phyloP scores from a whole-genome alignment of 768 basidiomycete species.

The Macrolepiota fuliginosa region DNA sequence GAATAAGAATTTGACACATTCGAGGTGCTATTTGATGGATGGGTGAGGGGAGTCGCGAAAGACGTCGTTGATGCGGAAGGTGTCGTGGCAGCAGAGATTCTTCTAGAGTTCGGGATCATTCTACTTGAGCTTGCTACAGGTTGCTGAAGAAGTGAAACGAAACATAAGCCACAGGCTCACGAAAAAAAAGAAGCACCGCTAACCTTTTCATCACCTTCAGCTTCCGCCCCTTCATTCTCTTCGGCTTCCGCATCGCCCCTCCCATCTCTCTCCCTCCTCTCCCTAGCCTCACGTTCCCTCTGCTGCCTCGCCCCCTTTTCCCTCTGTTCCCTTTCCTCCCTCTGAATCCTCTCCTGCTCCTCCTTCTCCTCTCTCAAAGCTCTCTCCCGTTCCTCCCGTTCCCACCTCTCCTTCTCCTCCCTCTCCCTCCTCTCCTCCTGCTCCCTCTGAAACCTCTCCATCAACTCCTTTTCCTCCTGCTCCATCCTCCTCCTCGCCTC shows the following conservation, averaged over 20 bases:
- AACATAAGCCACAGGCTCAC: background rate
- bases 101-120: background rate
- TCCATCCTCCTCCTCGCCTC: slow-evolving; percentile 1
- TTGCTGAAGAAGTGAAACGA: background rate
- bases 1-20: background rate
- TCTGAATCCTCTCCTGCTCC: background rate
- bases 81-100: background rate
- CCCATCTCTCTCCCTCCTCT: background rate
- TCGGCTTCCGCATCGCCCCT: background rate
- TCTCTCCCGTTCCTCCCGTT: slow-evolving; percentile 5
- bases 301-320: background rate
- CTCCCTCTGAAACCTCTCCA: slow-evolving; percentile 5
- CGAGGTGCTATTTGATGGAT: background rate
- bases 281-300: background rate
- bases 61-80: background rate
- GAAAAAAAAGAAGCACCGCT: background rate
- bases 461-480: slow-evolving; percentile 1
- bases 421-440: slow-evolving; percentile 4
- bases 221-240: background rate
- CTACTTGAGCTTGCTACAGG: background rate
- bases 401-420: background rate
- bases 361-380: background rate
- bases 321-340: background rate
- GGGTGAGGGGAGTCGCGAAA: background rate
- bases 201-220: background rate